phyloP scores from a whole-genome alignment of 1,139 yeast species.

The Eremothecium sinecaudum region DNA sequence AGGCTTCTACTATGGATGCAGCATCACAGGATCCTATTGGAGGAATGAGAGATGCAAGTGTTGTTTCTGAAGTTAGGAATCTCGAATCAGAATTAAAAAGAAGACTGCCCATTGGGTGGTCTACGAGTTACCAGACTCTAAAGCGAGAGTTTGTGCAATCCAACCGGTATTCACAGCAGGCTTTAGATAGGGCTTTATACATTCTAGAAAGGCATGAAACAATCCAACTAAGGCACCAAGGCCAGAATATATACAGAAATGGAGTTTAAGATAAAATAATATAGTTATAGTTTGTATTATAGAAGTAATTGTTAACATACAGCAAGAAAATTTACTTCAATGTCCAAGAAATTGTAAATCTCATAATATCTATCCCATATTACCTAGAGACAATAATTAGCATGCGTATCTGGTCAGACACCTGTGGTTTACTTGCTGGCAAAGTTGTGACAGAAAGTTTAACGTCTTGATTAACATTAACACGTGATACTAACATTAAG shows the following conservation, averaged over 20 bases:
- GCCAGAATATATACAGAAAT: slow-evolving; percentile 73
- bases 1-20: slow-evolving; percentile 97
- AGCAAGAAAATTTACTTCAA: too few relatives aligned
- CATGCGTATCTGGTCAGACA: too few relatives aligned
- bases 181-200: slow-evolving; percentile 75
- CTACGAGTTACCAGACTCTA: slow-evolving; percentile 78
- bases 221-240: slow-evolving; percentile 78
- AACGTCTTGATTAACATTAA: too few relatives aligned
- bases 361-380: too few relatives aligned
- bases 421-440: too few relatives aligned
- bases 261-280: too few relatives aligned
- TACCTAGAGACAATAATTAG: too few relatives aligned
- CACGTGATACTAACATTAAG: too few relatives aligned
- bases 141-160: slow-evolving; percentile 76
- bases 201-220: slow-evolving; percentile 81
- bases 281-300: too few relatives aligned
- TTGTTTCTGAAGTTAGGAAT: slow-evolving; percentile 60
- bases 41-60: slow-evolving; percentile 37
- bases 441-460: too few relatives aligned
- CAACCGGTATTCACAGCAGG: slow-evolving; percentile 55
- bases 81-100: slow-evolving; percentile 82
- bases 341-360: too few relatives aligned
- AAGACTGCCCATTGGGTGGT: slow-evolving; percentile 94
- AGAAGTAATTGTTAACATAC: too few relatives aligned
- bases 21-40: slow-evolving; percentile 67